phyloP scores from a whole-genome alignment of 345 rosid genomes.

The Citrus mangshanensis region DNA sequence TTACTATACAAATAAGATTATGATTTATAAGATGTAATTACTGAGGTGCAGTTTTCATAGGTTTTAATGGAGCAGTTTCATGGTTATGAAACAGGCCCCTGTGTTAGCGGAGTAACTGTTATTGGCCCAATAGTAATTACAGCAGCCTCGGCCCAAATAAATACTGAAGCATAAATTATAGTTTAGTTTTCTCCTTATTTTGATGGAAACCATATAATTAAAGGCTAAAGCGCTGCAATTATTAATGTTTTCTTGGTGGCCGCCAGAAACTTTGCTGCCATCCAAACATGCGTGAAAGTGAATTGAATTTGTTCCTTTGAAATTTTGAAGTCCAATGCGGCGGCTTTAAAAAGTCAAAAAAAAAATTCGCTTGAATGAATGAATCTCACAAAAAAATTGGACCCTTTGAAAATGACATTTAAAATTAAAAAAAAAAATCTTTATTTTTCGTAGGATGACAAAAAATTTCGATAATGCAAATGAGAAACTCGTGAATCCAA shows the following conservation, averaged over 20 bases:
- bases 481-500: neutral
- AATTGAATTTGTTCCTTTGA: neutral
- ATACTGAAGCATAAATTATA: no score
- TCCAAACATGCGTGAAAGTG: neutral
- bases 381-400: no score
- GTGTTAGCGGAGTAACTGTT: no score
- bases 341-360: neutral
- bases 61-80: no score
- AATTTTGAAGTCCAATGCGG: conserved; percentile 12
- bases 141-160: no score
- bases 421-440: no score
- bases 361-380: no score
- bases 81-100: no score
- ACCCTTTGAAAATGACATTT: neutral
- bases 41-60: no score
- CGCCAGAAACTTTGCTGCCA: neutral
- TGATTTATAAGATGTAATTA: no score
- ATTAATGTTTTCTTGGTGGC: neutral
- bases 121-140: no score
- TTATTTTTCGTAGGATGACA: neutral
- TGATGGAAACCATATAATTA: neutral
- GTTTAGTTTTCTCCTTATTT: neutral
- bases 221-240: neutral
- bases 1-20: no score
- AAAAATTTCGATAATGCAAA: neutral